phyloP scores from a whole-genome alignment of 179 eudicot species.

The Spinacia oleracea region DNA sequence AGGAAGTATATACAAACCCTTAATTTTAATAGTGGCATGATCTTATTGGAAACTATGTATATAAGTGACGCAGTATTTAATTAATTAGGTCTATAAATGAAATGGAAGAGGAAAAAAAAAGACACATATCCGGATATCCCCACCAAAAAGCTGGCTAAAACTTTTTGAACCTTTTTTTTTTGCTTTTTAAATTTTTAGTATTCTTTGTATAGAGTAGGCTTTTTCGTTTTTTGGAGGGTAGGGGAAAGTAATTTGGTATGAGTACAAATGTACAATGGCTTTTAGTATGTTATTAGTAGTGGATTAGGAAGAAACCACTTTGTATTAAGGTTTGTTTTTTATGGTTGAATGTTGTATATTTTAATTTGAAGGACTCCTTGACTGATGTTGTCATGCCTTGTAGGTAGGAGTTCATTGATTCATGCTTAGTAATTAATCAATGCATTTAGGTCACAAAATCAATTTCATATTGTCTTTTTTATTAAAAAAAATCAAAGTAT shows the following conservation, averaged over 20 bases:
- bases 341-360: no score
- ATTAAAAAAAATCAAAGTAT: no score
- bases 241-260: background rate
- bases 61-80: no score
- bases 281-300: background rate
- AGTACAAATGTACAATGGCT: background rate
- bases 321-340: background rate
- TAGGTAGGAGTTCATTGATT: no score
- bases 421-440: no score
- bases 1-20: no score
- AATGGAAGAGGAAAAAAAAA: background rate
- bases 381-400: no score
- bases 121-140: background rate
- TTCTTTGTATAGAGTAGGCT: background rate
- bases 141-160: background rate
- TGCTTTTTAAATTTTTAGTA: background rate
- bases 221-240: conserved; percentile 4
- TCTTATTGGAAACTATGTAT: no score
- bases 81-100: background rate
- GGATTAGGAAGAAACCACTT: background rate
- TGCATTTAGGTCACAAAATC: no score
- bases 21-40: no score
- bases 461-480: no score
- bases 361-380: no score
- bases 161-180: background rate